Base-by-base conservation (phyloP, 2,329 filamentous ascomycete genomes). In the Akanthomyces muscarius region DNA sequence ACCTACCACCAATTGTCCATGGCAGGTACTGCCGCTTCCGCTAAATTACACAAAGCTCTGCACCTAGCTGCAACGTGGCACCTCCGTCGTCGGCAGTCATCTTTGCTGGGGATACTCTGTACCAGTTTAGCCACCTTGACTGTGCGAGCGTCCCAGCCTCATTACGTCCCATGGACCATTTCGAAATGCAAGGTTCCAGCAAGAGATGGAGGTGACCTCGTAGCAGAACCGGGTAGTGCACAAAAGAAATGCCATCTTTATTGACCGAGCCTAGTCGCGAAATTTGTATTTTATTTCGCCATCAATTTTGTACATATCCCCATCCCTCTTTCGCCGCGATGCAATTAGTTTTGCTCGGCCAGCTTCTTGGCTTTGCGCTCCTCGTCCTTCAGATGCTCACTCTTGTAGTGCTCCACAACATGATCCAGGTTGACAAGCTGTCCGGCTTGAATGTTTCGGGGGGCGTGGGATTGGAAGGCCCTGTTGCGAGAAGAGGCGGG, bases 361-460 rank as follows among this genome's bases (percentile, higher is more conserved):
- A 84, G 66, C 73, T 77, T 83, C 71, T 77, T 76, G 44, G 75
- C 76, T 75, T 86, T 86, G 67, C 80, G 77, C 68, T 81, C 83
- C 73, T 85, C 83, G 64, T 84, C 81, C 63, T 80, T 79, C 61
- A 81, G 69, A 67, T 86, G 79, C 74, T 82, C 74, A 72, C 82
- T 77, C 69, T 76, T 76, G 76, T 84, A 86, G 74, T 86, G 84
- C 71, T 81, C 83, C 18, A 84, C 78, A 33, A 86, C 77, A 68
- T 83, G 75, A 71, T 85, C 82, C 53, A 87, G 72, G 72, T 83
- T 83, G 67, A 77, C 72, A 66, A 78, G 75, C 68, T 83, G 81
- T 47, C 84, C 84, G 33, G 84, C 83, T 30, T 81, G 81, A 21
- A 86, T 77, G 72, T 83, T 85, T 71, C 77, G 78, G 23, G 77